These are phyloP conservation scores for Neoboletus brunneissimus DNA, from an alignment of 768 basidiomycete genomes.

Conservation along the genomic window DNA sequence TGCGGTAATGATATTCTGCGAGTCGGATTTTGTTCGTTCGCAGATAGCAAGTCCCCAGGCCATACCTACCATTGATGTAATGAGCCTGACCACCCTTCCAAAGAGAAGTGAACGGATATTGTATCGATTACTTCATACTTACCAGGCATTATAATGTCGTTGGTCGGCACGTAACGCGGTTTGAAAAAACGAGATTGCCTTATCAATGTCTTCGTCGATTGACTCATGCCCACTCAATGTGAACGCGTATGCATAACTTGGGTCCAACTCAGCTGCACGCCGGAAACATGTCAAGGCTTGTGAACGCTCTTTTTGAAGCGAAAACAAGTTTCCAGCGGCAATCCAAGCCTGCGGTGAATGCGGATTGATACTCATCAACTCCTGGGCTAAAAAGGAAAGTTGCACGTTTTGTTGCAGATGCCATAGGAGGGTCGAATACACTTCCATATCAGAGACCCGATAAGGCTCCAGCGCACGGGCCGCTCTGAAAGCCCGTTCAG, in stretches of 20 bases:
- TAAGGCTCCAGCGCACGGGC: constrained; percentile 86
- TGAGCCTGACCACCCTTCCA: constrained; percentile 17
- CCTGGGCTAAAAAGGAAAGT: constrained; percentile 91
- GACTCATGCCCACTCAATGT: constrained; percentile 97
- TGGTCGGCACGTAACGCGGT: constrained; percentile 86
- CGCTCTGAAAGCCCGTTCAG: constrained; percentile 83
- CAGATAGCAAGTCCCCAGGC: constrained; percentile 95
- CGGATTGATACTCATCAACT: constrained; percentile 82
- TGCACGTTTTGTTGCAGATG: constrained; percentile 82
- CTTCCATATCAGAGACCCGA: constrained; percentile 89
- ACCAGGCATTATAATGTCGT: constrained; percentile 99
- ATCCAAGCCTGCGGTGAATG: constrained; percentile 91
- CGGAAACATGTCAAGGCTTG: constrained; percentile 94
- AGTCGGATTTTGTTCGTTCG: constrained; percentile 89
- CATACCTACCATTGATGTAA: constrained; percentile 69
- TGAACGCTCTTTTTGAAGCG: constrained; percentile 88
- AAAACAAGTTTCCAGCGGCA: constrained; percentile 93
- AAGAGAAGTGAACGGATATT: not conserved
- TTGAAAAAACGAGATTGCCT: constrained; percentile 89
- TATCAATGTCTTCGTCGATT: constrained; percentile 91
- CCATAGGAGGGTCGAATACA: constrained; percentile 95
- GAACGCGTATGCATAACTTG: constrained; percentile 91
- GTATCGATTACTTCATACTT: constrained; percentile 33
- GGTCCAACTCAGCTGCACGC: constrained; percentile 85
- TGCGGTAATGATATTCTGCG: constrained; percentile 95